A percentile compares a stretch with the other conserved stretches of the same genome.
These are phyloP conservation scores for Ceriops tagal DNA, from an alignment of 345 rosid genomes.

Conservation along the genomic window DNA sequence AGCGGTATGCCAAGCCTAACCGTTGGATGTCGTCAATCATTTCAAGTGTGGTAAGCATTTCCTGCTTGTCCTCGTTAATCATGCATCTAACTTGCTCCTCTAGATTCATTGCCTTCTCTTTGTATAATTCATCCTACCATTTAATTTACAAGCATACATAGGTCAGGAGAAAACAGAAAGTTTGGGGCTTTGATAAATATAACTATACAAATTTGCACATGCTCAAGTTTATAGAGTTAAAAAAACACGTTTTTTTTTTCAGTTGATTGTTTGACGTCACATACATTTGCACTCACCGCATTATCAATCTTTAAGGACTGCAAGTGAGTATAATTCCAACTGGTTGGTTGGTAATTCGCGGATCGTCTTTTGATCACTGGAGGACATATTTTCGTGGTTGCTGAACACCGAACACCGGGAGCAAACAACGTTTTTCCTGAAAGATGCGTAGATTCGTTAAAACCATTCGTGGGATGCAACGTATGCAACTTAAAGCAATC, in stretches of 20 bases:
- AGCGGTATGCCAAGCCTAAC: conserved; percentile 33
- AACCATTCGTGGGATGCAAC: neutral
- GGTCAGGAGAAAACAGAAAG: too few relatives aligned
- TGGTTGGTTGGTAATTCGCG: conserved; percentile 11
- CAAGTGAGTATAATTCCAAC: conserved; percentile 4
- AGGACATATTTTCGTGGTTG: neutral
- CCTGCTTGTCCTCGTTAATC: conserved; percentile 13
- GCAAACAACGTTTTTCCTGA: neutral
- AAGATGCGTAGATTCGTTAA: neutral
- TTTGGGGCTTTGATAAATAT: too few relatives aligned
- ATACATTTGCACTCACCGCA: neutral
- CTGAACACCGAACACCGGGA: neutral
- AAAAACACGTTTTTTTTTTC: too few relatives aligned
- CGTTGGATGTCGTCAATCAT: conserved; percentile 45
- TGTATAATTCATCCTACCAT: conserved; percentile 13
- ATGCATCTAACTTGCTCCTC: conserved; percentile 29
- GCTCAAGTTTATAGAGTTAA: too few relatives aligned
- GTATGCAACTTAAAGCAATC: neutral
- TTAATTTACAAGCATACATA: too few relatives aligned
- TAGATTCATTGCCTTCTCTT: conserved; percentile 15
- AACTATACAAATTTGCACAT: too few relatives aligned
- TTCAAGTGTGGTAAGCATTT: conserved; percentile 19
- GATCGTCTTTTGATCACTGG: neutral
- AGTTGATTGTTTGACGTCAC: too few relatives aligned
- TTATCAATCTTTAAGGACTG: conserved; percentile 3